phyloP scores from a whole-genome alignment of 2,329 filamentous ascomycete genomes.

The Ophiostoma pallidulum region DNA sequence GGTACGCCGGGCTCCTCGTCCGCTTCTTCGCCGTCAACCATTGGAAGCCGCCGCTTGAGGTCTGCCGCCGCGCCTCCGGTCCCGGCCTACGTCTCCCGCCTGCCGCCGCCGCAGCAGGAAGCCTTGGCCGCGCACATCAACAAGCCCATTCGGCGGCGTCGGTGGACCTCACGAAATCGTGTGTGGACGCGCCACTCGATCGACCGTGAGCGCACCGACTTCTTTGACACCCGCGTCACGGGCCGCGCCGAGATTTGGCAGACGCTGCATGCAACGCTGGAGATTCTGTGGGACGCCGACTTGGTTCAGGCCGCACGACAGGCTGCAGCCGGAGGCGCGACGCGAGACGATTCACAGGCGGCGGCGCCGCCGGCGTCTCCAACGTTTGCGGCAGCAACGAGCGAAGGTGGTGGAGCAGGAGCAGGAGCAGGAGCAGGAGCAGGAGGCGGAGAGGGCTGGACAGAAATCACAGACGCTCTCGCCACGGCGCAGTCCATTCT shows the following conservation, averaged over 20 bases:
- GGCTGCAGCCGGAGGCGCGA: no score
- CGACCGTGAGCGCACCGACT: constrained; percentile 63
- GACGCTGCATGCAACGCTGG: constrained; percentile 57
- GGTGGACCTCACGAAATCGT: constrained; percentile 54
- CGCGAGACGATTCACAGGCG: no score
- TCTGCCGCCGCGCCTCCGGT: background rate
- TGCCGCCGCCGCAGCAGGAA: constrained; percentile 18
- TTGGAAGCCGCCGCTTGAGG: background rate
- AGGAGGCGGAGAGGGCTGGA: constrained; percentile 23
- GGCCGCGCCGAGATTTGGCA: constrained; percentile 73
- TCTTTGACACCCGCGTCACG: constrained; percentile 83
- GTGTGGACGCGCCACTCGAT: constrained; percentile 63
- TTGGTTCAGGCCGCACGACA: background rate
- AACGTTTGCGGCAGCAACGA: background rate
- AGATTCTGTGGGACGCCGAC: constrained; percentile 52
- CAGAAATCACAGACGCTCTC: constrained; percentile 34
- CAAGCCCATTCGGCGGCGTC: constrained; percentile 54
- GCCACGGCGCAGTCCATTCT: constrained; percentile 71
- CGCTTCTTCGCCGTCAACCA: constrained; percentile 7
- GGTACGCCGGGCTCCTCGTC: constrained; percentile 17
- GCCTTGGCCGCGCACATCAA: constrained; percentile 58
- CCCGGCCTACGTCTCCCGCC: background rate
- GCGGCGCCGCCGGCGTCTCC: background rate
- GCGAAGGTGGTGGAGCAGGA: constrained; percentile 23
- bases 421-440: constrained; percentile 19